These are phyloP conservation scores for Solanum boliviense DNA, from an alignment of 257 asterid genomes.

Conservation along the genomic window DNA sequence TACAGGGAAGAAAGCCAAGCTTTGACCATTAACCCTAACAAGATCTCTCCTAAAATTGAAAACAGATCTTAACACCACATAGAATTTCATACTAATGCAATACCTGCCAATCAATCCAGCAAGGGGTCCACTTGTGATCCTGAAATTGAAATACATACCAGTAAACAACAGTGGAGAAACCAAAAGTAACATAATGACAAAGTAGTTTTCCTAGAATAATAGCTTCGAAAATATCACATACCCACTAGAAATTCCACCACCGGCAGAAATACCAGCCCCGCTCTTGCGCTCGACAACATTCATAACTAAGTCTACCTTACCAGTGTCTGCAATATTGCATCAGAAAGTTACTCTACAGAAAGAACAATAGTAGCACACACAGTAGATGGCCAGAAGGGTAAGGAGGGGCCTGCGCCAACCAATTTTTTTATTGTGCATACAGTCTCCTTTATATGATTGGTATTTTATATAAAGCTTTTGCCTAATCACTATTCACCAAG, in stretches of 20 bases:
- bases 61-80: neutral
- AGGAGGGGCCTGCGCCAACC: neutral
- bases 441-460: neutral
- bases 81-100: neutral
- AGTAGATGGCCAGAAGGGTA: neutral
- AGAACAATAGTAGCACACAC: neutral
- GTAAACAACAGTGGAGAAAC: constrained; percentile 1
- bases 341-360: neutral
- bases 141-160: constrained; percentile 20
- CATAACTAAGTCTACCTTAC: constrained; percentile 87
- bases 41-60: neutral
- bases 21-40: neutral
- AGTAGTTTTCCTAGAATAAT: neutral
- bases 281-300: constrained; percentile 93
- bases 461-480: neutral
- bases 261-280: constrained; percentile 85
- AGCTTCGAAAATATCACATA: constrained; percentile 26
- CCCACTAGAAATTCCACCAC: constrained; percentile 99
- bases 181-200: neutral
- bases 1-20: neutral
- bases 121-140: constrained; percentile 93
- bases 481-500: neutral
- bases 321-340: constrained; percentile 42
- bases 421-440: neutral
- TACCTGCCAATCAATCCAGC: constrained; percentile 99